Percentiles rank a stretch among this genome's conserved stretches.
Evolutionary conservation across 2,329 filamentous ascomycete genomes (phyloP).

Genomic region (Colletotrichum abscissum): DNA sequence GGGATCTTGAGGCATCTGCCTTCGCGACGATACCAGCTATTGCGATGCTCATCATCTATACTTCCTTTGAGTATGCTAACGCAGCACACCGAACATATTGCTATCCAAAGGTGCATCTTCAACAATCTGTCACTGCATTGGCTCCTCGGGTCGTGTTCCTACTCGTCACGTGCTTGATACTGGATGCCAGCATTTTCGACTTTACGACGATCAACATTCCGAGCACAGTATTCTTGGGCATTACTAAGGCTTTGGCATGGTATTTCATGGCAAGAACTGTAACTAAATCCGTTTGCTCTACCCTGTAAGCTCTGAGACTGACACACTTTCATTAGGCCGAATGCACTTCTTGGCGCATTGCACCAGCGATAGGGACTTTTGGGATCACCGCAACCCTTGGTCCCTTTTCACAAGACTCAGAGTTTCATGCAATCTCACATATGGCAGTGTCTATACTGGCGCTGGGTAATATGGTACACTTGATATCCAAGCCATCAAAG

Average conservation of each 20-base stretch:
- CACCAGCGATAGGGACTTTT: neutral
- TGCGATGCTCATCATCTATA: neutral
- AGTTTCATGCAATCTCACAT: neutral
- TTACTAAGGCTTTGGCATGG: neutral
- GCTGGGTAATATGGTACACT: neutral
- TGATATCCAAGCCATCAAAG: neutral
- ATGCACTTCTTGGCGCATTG: neutral
- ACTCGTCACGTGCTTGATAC: neutral
- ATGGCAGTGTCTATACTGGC: neutral
- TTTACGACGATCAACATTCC: neutral
- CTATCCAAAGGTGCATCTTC: neutral
- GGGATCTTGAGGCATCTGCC: neutral
- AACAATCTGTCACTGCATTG: neutral
- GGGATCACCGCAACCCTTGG: neutral
- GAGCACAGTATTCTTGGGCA: neutral
- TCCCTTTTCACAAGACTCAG: neutral
- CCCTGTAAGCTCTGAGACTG: neutral
- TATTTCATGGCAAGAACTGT: neutral
- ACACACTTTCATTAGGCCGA: neutral
- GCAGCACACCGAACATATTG: neutral
- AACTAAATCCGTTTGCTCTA: no score
- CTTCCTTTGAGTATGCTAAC: neutral
- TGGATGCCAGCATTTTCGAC: neutral
- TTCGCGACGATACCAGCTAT: neutral
- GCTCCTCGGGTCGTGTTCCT: neutral